Conservation (phyloP, 2,329 filamentous ascomycete genomes). For the Aspergillus amoenus region DNA sequence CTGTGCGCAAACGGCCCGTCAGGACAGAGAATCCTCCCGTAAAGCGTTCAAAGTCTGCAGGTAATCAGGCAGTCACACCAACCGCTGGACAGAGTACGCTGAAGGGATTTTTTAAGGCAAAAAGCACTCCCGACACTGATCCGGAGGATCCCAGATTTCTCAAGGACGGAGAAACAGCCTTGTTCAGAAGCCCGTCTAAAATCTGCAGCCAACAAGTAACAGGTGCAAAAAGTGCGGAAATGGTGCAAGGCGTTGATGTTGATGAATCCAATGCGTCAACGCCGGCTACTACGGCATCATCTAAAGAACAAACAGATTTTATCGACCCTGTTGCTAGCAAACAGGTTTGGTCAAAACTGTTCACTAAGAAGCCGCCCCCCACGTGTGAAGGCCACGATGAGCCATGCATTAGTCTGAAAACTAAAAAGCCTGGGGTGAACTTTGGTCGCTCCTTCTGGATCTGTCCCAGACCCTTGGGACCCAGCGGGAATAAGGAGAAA, state of each 20-base stretch:
- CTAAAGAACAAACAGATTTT: conserved; percentile 49
- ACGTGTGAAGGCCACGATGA: conserved; percentile 81
- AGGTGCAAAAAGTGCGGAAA: neutral
- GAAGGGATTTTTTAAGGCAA: conserved; percentile 76
- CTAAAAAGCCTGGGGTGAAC: conserved; percentile 88
- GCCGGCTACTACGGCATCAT: conserved; percentile 18
- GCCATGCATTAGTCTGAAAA: conserved; percentile 77
- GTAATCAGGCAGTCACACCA: conserved; percentile 21
- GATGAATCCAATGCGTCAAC: conserved; percentile 1
- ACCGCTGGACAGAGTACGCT: conserved; percentile 62
- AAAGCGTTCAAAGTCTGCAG: conserved; percentile 54
- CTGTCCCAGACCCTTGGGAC: conserved; percentile 75
- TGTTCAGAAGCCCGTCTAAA: neutral
- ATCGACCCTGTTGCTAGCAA: conserved; percentile 69
- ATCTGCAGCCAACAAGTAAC: neutral
- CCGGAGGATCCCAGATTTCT: neutral
- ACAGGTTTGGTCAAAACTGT: conserved; percentile 81
- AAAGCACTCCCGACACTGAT: conserved; percentile 27
- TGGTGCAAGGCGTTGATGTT: neutral
- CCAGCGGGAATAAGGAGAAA: conserved; percentile 79
- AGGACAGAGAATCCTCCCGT: conserved; percentile 27
- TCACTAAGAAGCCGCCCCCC: conserved; percentile 72
- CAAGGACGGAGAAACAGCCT: neutral
- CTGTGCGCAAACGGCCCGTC: conserved; percentile 42
- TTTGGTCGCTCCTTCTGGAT: conserved; percentile 68